Base-by-base conservation (phyloP, 768 basidiomycete species). In the Dendrothele bispora region DNA sequence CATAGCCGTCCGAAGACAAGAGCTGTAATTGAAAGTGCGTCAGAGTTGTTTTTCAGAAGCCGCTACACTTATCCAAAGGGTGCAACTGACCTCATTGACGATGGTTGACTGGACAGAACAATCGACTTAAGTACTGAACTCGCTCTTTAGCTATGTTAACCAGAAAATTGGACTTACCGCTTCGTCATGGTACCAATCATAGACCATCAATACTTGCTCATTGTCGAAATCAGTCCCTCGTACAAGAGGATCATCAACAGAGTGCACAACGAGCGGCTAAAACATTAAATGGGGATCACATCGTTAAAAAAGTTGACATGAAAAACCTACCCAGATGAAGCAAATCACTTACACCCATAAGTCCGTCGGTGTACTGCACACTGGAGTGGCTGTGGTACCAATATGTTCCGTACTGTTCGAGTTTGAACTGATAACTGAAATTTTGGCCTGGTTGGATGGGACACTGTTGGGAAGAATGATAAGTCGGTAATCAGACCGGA, bases 351-450 rank as follows among this genome's bases (percentile, higher is more conserved):
- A 39, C 38, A 8, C 54, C 54, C 11, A 46, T 34, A 12, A 55
- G 28, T 14, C 54, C 54, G 27, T 55, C 54, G 20, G 48, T 43
- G 39, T 53, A 55, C 30, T 55, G 54, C 8, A 42, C 44, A 21
- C 40, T 39, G 17, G 49, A 46, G 28, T 55, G 54, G n/a, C 54
- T 55, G 43, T 55, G 54, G 34, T 55, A 55, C 54, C 54, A 54
- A 39, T 22, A 52, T 10, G 53, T 52, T 12, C 49, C 47, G 20
- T 26, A 26, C 29, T 48, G 47, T 5, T 4, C 10, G 24, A 40
- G 3, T 6, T 4, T 48, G 21, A 48, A 48, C 25, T 26, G 4
- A 25, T 48, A 30, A 3, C n/a, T 27, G 47, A 48, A 48, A 25
- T 47, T 43, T 55, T 51, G 10, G 18, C 38, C 38, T 8, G n/a